These are phyloP conservation scores for Talaromyces sp. DNA, from an alignment of 2,329 filamentous ascomycete genomes.

Conservation along the genomic window DNA sequence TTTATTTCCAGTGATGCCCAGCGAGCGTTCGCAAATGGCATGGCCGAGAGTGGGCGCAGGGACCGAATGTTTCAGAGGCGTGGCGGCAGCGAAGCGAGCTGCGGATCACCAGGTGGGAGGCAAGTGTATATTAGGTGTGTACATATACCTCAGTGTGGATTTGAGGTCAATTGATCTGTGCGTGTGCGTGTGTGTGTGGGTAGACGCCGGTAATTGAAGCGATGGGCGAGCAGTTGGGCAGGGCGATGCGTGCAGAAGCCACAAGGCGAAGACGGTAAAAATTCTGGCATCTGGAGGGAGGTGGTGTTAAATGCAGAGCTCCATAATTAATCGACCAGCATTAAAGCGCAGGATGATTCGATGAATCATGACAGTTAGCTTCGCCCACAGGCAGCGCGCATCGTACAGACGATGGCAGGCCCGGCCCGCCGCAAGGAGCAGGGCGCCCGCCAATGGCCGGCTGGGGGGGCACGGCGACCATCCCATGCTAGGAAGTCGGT, in stretches of 20 bases:
- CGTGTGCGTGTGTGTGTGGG: not conserved
- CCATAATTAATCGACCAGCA: not conserved
- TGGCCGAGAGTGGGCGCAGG: not conserved
- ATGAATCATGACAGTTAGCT: not conserved
- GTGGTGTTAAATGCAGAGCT: not conserved
- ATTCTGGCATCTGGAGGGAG: not conserved
- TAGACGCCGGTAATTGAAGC: not conserved
- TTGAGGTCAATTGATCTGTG: not conserved
- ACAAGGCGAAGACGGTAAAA: not conserved
- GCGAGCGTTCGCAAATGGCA: not conserved
- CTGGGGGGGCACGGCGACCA: not conserved
- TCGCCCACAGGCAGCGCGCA: not conserved
- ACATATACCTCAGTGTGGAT: not conserved
- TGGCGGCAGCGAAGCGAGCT: not conserved
- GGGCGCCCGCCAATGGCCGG: slow-evolving; percentile 1
- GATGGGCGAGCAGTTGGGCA: not conserved
- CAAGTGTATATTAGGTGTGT: not conserved
- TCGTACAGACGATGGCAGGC: slow-evolving; percentile 4
- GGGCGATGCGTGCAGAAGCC: not conserved
- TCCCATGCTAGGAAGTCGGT: not conserved
- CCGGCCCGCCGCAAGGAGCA: slow-evolving; percentile 11
- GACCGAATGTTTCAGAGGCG: not conserved
- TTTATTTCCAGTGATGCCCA: not conserved
- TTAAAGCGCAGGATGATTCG: not conserved
- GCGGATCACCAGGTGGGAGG: not conserved